Conservation (phyloP, 2,329 filamentous ascomycete genomes). For the Colletotrichum sp. region DNA sequence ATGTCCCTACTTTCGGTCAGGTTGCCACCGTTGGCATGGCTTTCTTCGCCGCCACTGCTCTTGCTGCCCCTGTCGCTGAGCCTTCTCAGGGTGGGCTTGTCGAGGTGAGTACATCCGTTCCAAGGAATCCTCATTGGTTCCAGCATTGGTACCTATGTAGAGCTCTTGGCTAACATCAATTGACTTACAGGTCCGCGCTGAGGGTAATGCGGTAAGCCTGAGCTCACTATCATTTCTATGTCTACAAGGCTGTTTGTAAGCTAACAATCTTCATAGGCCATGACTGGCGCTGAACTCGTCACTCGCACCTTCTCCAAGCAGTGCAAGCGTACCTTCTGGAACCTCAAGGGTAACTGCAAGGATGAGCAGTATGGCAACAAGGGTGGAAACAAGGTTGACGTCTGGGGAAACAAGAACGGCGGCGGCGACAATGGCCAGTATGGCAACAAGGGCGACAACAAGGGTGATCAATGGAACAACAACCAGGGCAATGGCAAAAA, state of each 20-base stretch:
- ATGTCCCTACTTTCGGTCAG: constrained; percentile 12
- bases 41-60: constrained; percentile 5
- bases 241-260: not conserved
- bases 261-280: not conserved
- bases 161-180: not conserved
- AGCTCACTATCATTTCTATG: no score
- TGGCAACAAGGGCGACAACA: not conserved
- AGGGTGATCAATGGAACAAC: not conserved
- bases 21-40: constrained; percentile 16
- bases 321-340: constrained; percentile 9
- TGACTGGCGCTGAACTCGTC: not conserved
- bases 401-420: not conserved
- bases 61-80: constrained; percentile 8
- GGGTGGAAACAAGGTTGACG: not conserved
- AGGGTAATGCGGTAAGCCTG: not conserved
- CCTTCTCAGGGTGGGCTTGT: not conserved
- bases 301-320: not conserved
- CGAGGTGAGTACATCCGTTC: not conserved
- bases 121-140: not conserved
- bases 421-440: not conserved
- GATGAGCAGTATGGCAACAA: not conserved
- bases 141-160: not conserved
- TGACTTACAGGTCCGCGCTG: not conserved
- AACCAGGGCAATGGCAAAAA: not conserved
- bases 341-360: constrained; percentile 2